These are phyloP conservation scores for Helminthosporium solani DNA, from an alignment of 2,329 filamentous ascomycete species.

Conservation along the genomic window DNA sequence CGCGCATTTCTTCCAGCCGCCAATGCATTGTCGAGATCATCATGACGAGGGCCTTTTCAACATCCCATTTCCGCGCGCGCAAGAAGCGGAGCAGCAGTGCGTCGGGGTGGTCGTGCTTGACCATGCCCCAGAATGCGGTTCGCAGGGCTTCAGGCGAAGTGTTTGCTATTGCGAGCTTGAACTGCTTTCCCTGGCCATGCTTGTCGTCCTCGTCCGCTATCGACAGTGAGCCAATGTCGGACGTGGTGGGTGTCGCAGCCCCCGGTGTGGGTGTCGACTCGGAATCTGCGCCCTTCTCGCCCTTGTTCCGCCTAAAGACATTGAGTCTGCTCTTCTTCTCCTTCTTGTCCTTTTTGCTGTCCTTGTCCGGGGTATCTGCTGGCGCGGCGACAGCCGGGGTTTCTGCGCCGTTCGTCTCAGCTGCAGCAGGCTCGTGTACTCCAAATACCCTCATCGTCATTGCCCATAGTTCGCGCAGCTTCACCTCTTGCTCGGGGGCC, in stretches of 20 bases:
- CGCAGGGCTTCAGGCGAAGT: conserved; percentile 77
- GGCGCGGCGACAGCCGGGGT: conserved; percentile 5
- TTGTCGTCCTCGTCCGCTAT: conserved; percentile 69
- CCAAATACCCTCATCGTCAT: conserved; percentile 75
- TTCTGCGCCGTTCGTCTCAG: conserved; percentile 34
- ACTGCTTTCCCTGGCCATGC: conserved; percentile 85
- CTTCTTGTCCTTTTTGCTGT: conserved; percentile 62
- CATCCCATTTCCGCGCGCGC: conserved; percentile 68
- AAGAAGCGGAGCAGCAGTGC: conserved; percentile 62
- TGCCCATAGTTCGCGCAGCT: conserved; percentile 84
- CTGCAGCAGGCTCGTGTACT: conserved; percentile 45
- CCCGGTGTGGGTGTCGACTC: conserved; percentile 28
- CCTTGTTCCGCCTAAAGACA: conserved; percentile 63
- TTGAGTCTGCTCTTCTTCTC: conserved; percentile 73
- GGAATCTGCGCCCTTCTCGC: conserved; percentile 54
- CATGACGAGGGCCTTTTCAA: conserved; percentile 92
- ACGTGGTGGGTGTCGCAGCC: conserved; percentile 18
- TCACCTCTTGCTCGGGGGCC: conserved; percentile 84
- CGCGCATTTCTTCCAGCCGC: conserved; percentile 78
- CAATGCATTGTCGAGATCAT: conserved; percentile 91
- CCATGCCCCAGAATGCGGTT: conserved; percentile 84
- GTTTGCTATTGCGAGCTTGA: conserved; percentile 75
- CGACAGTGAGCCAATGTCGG: conserved; percentile 34
- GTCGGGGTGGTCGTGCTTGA: conserved; percentile 94
- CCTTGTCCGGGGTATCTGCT: conserved; percentile 18